Conservation (phyloP, 768 basidiomycete genomes). For the Sutorius australiensis region DNA sequence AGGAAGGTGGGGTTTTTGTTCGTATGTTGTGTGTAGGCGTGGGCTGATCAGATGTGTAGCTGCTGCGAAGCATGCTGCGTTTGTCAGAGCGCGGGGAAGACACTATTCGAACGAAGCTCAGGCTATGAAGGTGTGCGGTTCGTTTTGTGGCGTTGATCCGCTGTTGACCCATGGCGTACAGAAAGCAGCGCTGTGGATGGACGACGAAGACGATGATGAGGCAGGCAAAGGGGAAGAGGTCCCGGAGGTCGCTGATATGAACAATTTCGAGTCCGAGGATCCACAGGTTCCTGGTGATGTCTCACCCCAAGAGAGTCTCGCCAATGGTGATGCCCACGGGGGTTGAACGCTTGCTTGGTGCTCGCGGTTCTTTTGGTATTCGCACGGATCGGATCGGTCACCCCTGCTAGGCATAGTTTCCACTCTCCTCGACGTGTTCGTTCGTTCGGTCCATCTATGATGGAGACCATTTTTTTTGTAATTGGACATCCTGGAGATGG, state of each 20-base stretch:
- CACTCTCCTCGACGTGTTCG: background rate
- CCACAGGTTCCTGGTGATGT: background rate
- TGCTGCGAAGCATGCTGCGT: slow-evolving; percentile 76
- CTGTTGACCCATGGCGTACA: slow-evolving; percentile 24
- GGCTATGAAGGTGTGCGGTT: slow-evolving; percentile 74
- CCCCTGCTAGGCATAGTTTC: background rate
- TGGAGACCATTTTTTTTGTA: background rate
- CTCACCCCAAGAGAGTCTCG: background rate
- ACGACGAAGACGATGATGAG: slow-evolving; percentile 51
- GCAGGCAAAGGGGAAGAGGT: background rate
- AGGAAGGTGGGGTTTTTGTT: slow-evolving; percentile 54
- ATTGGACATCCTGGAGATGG: background rate
- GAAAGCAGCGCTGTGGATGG: slow-evolving; percentile 63
- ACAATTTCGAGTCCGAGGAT: background rate
- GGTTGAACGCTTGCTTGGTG: background rate
- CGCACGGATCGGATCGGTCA: slow-evolving; percentile 1
- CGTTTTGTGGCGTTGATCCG: background rate
- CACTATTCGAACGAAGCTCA: slow-evolving; percentile 92
- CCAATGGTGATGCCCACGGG: slow-evolving; percentile 24
- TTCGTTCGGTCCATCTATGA: background rate
- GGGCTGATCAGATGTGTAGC: slow-evolving; percentile 40
- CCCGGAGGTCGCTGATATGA: slow-evolving; percentile 13
- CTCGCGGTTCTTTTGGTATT: background rate
- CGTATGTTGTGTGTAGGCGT: background rate
- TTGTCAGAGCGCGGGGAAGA: slow-evolving; percentile 73